Evolutionary conservation across 768 basidiomycete genomes (phyloP), one percentile per base, ranked within the genome.

Genomic region (Kwoniella botswanensis): DNA sequence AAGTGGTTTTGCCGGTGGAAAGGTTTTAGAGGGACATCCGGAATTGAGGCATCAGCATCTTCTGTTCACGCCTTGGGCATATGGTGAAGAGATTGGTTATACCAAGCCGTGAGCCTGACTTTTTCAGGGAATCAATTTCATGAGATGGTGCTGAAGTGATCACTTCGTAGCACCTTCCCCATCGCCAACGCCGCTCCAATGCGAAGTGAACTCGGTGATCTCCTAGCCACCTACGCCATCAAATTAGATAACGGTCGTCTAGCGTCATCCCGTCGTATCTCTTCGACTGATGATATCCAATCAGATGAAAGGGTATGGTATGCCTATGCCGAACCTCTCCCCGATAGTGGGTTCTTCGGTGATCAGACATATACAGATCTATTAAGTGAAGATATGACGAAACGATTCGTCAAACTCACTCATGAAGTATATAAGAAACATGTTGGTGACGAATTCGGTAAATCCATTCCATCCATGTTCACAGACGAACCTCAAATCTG

Each of bases 401-500:
- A 71, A 22, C 42, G 67, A 10, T 77, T 79, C 69, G 69, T 79
- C 65, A 63, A 75, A 60, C 56, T 71, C 44, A 79, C 78, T 1
- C 76, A 79, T 41, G 78, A 79, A 60, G 67, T 69, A 10, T 79
- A 77, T 58, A 68, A 71, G 29, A 57, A 67, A 35, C 52, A 71
- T 11, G 59, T 71, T 13, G 78, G 77, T 13, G 44, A 69, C 4
- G 76, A 77, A 7, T 79, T 79, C 53, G 76, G 76, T 11, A 53
- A 11, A 17, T 63, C 72, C 7, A 64, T 76, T 0, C 78, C 78
- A 3, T 75, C 74, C 1, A 79, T 79, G 46, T 79, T 79, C 67
- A 77, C 76, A 1, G 78, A 79, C 54, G 78, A 79, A 29, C 78
- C 78, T 13, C 78, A 79, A 55, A 71, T 63, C 62, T 71, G 70